Evolutionary conservation across 2,329 filamentous ascomycete species (phyloP).

Genomic region (Daldinia eschscholtzii): DNA sequence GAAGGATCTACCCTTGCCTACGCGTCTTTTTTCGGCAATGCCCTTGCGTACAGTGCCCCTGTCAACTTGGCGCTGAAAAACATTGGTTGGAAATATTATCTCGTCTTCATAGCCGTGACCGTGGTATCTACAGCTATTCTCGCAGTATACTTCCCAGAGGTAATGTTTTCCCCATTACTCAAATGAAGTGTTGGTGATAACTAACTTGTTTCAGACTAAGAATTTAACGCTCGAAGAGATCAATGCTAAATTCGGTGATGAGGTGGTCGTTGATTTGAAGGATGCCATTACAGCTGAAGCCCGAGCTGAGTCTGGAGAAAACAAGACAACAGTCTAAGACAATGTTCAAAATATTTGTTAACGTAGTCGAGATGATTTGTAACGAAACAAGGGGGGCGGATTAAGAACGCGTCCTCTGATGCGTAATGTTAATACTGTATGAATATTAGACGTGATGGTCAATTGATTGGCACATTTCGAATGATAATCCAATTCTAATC

Average conservation of each 20-base stretch:
- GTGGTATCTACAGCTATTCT: conserved; percentile 44
- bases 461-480: too few species aligned
- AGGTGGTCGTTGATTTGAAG: conserved; percentile 42
- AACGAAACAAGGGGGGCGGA: too few species aligned
- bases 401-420: too few species aligned
- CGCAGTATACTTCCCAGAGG: conserved; percentile 47
- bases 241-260: conserved; percentile 50
- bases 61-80: conserved; percentile 42
- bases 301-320: neutral
- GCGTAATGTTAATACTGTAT: too few species aligned
- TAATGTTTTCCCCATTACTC: neutral
- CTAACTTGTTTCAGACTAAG: conserved; percentile 41
- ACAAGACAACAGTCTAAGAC: neutral
- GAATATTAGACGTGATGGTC: too few species aligned
- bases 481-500: too few species aligned
- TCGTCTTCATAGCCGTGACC: conserved; percentile 49
- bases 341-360: neutral
- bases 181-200: neutral
- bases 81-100: conserved; percentile 53
- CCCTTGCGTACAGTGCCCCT: conserved; percentile 44
- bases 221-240: conserved; percentile 53
- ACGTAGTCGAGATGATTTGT: neutral
- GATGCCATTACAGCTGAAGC: conserved; percentile 45
- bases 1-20: conserved; percentile 42
- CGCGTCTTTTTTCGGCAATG: conserved; percentile 47